phyloP scores from a whole-genome alignment of 768 basidiomycete species.

The Trametes maxima region DNA sequence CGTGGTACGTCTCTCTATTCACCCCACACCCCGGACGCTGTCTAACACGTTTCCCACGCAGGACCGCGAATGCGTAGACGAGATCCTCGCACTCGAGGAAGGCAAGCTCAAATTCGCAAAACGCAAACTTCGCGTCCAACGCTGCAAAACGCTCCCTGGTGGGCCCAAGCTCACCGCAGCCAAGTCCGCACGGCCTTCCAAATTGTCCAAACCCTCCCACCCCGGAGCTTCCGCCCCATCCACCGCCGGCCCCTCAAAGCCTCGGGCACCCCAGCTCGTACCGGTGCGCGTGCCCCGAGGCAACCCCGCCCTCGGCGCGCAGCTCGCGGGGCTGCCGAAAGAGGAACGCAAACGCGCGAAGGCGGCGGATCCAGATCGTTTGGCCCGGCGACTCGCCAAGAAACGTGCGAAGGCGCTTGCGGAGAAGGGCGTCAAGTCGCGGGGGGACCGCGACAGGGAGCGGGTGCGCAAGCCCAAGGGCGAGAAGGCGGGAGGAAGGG shows the following conservation, averaged over 20 bases:
- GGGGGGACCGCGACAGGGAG: slow-evolving; percentile 33
- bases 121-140: slow-evolving; percentile 87
- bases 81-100: slow-evolving; percentile 80
- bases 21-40: not conserved
- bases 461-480: slow-evolving; percentile 44
- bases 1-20: slow-evolving; percentile 50
- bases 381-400: slow-evolving; percentile 86
- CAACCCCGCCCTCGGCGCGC: slow-evolving; percentile 78
- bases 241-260: not conserved
- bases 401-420: slow-evolving; percentile 74
- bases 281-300: slow-evolving; percentile 62
- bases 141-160: slow-evolving; percentile 78
- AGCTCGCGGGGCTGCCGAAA: slow-evolving; percentile 76
- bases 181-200: slow-evolving; percentile 26
- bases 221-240: not conserved
- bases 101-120: slow-evolving; percentile 88
- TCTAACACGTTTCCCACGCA: slow-evolving; percentile 36
- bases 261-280: slow-evolving; percentile 8
- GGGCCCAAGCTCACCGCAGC: slow-evolving; percentile 31
- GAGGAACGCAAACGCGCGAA: slow-evolving; percentile 87
- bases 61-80: slow-evolving; percentile 93
- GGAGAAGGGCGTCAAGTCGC: slow-evolving; percentile 40
- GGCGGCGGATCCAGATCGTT: slow-evolving; percentile 73
- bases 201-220: slow-evolving; percentile 24
- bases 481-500: slow-evolving; percentile 37